Evolutionary conservation across 306 rosid genomes (phyloP), one percentile per base, ranked within the genome.

Genomic region (Ormosia semicastrata): DNA sequence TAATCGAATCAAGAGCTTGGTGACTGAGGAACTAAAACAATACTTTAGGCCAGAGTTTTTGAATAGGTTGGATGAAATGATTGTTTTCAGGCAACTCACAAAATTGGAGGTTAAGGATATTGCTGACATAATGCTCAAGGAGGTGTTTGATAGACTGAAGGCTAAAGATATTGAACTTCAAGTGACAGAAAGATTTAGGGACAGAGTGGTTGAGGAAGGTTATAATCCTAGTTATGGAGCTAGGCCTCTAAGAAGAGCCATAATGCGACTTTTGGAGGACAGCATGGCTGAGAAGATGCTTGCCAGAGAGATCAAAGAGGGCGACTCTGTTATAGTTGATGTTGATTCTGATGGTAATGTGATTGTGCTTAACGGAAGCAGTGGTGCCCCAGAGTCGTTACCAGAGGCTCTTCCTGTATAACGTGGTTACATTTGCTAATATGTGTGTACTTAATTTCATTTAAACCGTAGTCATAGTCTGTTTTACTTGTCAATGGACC

Each of bases 271-370:
- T 37, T 86, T 95, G 89, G 99, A 95, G 86, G 99, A 95, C 86
- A 89, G 98, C 92, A 93, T 95, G 99, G 98, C 98, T 4, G 99
- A 95, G 92, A 95, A 95, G 92, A 93, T 95, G 97, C 97, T 95
- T 64, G 88, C 98, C 0, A 86, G 99, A 76, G 99, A 93, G 89
- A 95, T 95, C 89, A 93, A 91, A 65, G 98, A 93, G 87, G 99
- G 99, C 0, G 98, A 95, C 76, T 95, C 98, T 0, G 98, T 93
- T 32, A 95, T 95, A 33, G 98, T 95, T 44, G 98, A 95, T 46
- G 95, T 95, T 0, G 98, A 95, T 75, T 82, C 98, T 44, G 98
- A 95, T 0, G 98, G 98, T 8, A 93, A 95, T 3, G 98, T 95
- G 77, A 93, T 93, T 11, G 98, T 95, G 37, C 95, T 95, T 39